Base-by-base conservation (phyloP, 1,139 yeast species). In the Debaryomycetaceae sp. region DNA sequence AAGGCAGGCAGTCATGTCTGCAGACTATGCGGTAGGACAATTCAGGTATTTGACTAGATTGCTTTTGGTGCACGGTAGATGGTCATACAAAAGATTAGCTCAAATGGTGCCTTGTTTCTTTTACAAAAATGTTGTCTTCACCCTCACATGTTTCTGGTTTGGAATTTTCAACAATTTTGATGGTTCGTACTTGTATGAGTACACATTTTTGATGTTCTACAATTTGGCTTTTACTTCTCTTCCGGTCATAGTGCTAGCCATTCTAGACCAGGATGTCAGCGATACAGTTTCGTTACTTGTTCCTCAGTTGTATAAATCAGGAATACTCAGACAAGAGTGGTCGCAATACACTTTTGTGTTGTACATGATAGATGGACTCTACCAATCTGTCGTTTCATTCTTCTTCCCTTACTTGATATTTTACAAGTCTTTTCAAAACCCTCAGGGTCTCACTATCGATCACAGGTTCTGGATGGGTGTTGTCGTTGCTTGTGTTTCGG, bases 61-160 rank as follows among this genome's bases (percentile, higher is more conserved):
- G 45, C 61, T 81, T 34, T 61, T 81, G 47, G 85, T 80, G 36
- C 86, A 81, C 56, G 86, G 86, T 9, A 67, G 84, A 53, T 81
- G 86, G 86, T 79, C 83, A 2, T 81, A 79, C 56, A 80, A 78
- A 52, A 64, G 86, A 56, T 68, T 81, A 45, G 78, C 84, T 0
- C 84, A 80, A 59, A 80, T 81, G 85, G 75, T 81, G 39, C 85
- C 85, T 5, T 78, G 83, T 60, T 81, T 81, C 62, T 81, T 81
- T 56, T 81, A 79, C 60, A 81, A 81, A 58, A 81, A 81, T 57
- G 81, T 80, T 40, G 79, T 78, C 20, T 81, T 79, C 59, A 79
- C 83, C 4, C 66, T 80, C 57, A 79, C 85, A 1, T 71, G 79
- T 62, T 80, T 81, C 64, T 81, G 85, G 84, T 81, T 60, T 52